phyloP scores from a whole-genome alignment of 2,329 filamentous ascomycete species.

The Penicillium glabrum region DNA sequence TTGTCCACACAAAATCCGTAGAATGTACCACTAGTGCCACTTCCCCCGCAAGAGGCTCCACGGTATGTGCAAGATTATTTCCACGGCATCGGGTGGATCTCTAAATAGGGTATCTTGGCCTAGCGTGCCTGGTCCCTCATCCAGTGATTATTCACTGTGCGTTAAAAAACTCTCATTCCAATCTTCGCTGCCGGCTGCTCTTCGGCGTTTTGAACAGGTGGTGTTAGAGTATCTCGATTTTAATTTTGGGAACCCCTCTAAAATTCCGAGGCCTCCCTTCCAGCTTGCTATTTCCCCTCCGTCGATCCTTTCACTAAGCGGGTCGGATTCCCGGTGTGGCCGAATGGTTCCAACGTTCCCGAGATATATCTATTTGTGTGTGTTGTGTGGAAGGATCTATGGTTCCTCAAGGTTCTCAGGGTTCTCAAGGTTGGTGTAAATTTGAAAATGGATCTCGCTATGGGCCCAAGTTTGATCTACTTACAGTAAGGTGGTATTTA shows the following conservation, averaged over 20 bases:
- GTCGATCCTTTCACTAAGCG: constrained; percentile 11
- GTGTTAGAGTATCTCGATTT: neutral
- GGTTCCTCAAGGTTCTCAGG: neutral
- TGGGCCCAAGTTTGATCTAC: neutral
- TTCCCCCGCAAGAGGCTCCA: neutral
- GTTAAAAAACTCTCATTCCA: neutral
- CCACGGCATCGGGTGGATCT: constrained; percentile 9
- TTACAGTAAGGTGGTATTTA: neutral
- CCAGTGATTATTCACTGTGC: neutral
- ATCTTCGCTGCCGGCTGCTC: neutral
- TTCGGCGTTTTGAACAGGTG: neutral
- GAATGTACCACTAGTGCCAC: neutral
- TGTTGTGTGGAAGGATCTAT: neutral
- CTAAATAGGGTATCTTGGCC: constrained; percentile 10
- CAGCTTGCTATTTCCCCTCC: neutral
- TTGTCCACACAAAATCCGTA: neutral
- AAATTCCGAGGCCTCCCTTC: neutral
- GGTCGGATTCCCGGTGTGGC: constrained; percentile 4
- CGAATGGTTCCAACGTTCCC: neutral
- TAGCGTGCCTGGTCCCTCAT: constrained; percentile 2
- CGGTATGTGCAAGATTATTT: constrained; percentile 6
- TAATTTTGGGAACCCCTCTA: neutral
- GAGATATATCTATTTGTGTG: neutral
- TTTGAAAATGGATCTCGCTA: neutral
- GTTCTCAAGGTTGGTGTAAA: neutral